Percentiles rank a stretch among this genome's conserved stretches.
Conservation (phyloP, 257 asterid genomes). For the Solanum raphanifolium region DNA sequence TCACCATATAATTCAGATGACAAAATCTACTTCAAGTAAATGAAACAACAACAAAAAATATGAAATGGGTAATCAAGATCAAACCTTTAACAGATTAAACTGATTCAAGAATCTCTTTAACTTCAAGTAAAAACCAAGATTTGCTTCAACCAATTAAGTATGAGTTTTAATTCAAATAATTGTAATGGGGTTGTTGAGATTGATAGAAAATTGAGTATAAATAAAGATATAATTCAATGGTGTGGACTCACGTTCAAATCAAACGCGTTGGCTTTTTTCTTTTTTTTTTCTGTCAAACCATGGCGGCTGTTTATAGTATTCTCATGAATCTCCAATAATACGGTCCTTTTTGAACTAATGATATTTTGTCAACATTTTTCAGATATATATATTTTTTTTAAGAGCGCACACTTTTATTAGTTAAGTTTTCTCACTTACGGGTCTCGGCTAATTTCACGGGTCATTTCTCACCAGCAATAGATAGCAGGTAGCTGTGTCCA, state of each 20-base stretch:
- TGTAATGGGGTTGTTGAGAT: neutral
- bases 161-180: neutral
- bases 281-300: neutral
- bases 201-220: neutral
- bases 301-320: neutral
- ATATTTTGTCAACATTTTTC: neutral
- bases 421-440: neutral
- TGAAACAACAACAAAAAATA: neutral
- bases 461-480: neutral
- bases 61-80: neutral
- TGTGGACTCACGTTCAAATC: neutral
- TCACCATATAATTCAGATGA: neutral
- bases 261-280: neutral
- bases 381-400: too few relatives aligned
- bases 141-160: neutral
- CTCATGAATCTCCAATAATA: neutral
- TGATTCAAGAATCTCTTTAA: neutral
- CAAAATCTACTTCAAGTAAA: neutral
- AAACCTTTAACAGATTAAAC: neutral
- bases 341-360: neutral
- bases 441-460: neutral
- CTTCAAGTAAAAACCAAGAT: slow-evolving; percentile 2
- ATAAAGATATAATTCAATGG: neutral
- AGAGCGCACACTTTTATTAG: too few relatives aligned
- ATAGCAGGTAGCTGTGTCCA: rapidly evolving